Conservation (phyloP, 2,329 filamentous ascomycete genomes). For the Fusarium dimerum region DNA sequence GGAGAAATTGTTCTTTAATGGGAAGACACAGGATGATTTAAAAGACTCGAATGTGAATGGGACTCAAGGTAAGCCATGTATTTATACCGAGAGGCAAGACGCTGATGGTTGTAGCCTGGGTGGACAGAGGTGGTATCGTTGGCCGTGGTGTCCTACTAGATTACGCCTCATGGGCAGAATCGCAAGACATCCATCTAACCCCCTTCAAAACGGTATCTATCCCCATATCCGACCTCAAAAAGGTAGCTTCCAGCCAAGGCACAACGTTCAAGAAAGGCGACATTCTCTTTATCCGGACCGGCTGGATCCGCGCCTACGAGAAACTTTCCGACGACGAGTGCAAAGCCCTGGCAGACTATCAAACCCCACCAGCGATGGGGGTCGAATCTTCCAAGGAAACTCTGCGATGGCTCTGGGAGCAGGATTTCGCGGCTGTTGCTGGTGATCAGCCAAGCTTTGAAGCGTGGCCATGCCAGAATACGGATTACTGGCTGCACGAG, state of each 20-base stretch:
- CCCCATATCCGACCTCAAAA: slow-evolving; percentile 42
- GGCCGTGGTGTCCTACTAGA: slow-evolving; percentile 55
- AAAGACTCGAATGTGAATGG: slow-evolving; percentile 33
- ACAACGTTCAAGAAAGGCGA: slow-evolving; percentile 50
- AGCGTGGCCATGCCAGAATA: slow-evolving; percentile 43
- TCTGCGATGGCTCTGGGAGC: slow-evolving; percentile 60
- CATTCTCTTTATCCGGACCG: slow-evolving; percentile 57
- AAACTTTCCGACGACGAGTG: slow-evolving; percentile 38
- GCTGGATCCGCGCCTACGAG: slow-evolving; percentile 49
- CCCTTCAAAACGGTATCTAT: slow-evolving; percentile 45
- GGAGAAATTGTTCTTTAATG: slow-evolving; percentile 36
- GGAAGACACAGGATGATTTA: slow-evolving; percentile 44
- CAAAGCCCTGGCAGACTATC: slow-evolving; percentile 33
- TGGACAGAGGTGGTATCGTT: slow-evolving; percentile 42
- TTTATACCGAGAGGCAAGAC: rapidly evolving
- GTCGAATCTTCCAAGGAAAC: slow-evolving; percentile 49
- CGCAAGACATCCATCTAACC: slow-evolving; percentile 36
- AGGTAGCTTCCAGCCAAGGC: slow-evolving; percentile 45
- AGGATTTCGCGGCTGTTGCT: slow-evolving; percentile 54
- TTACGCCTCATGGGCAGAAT: slow-evolving; percentile 47
- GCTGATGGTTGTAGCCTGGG: slow-evolving; percentile 9
- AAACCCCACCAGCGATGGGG: slow-evolving; percentile 38
- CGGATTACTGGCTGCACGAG: slow-evolving; percentile 41
- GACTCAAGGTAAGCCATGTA: slow-evolving; percentile 25
- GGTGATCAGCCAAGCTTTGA: slow-evolving; percentile 57